Conservation (phyloP, 208 protist species). For the Trypanosoma rangeli region DNA sequence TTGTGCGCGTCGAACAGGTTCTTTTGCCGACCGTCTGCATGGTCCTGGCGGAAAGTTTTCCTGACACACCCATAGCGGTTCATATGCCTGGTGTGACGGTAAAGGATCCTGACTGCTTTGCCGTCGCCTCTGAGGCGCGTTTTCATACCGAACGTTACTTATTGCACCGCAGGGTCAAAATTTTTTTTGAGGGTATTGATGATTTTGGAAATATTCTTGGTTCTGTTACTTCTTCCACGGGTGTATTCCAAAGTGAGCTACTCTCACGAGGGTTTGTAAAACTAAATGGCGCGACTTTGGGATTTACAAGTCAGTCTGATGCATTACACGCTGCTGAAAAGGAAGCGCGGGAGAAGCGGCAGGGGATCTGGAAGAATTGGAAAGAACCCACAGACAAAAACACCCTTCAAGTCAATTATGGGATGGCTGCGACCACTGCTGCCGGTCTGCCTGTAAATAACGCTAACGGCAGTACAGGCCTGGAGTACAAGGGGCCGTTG, state of each 20-base stretch:
- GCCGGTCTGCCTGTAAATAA: conserved; percentile 46
- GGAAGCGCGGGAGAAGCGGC: conserved; percentile 42
- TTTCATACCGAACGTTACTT: conserved; percentile 78
- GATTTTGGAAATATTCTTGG: conserved; percentile 75
- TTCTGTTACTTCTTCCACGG: conserved; percentile 79
- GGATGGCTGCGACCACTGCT: conserved; percentile 21
- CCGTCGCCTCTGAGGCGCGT: conserved; percentile 40
- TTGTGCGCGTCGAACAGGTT: conserved; percentile 79
- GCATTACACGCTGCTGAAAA: conserved; percentile 63
- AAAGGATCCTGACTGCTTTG: conserved; percentile 49
- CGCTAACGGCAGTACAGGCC: conserved; percentile 41
- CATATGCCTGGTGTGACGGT: conserved; percentile 79
- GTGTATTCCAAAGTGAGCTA: conserved; percentile 86
- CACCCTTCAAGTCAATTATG: conserved; percentile 17
- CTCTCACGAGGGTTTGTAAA: conserved; percentile 75
- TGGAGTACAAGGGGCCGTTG: conserved; percentile 59
- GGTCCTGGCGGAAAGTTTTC: conserved; percentile 47
- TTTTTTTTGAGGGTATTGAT: conserved; percentile 78
- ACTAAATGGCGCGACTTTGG: conserved; percentile 59
- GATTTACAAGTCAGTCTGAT: conserved; percentile 38
- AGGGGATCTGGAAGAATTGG: conserved; percentile 74
- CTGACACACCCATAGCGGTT: conserved; percentile 59
- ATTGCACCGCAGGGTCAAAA: conserved; percentile 81
- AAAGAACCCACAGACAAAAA: conserved; percentile 5
- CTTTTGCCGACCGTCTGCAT: conserved; percentile 58